Base-by-base conservation (phyloP, 768 basidiomycete species). In the Psilocybe cyanescens region DNA sequence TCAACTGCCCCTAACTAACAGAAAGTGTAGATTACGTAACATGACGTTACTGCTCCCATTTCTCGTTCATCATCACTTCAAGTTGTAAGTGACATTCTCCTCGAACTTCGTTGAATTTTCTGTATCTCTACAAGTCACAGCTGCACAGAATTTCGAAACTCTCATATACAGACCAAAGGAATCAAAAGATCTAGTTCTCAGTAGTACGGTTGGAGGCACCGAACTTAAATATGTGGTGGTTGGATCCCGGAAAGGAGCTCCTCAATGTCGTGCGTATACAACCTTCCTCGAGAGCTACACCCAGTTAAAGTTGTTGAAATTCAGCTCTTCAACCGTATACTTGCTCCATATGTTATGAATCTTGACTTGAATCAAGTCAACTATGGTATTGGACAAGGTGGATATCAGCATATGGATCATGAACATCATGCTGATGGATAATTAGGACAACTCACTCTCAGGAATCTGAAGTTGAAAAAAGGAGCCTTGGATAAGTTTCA, bases 291-390 rank as follows among this genome's bases (percentile, higher is more conserved):
- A 54, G 5, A 52, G n/a, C 33, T 45, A 39, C 35, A 5, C 54
- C 52, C 51, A n/a, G 5, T 55, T 11, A 50, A 31, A 35, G 31
- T 44, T 30, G n/a, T 30, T 29, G 59, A 55, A 49, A 31, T n/a
- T 19, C 67, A 81, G 92, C 73, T 95, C 67, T 92, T 97, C 78
- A 96, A 96, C 74, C 87, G 91, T 65, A 91, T 95, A 64, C 86
- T 97, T 53, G 92, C 93, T 29, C 95, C 94, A 0, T 98, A 98
- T 83, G 91, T 98, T 65, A 94, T 95, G 79, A 97, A 98, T 71
- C 78, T 99, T 73, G 95, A 98, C 74, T 85, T 95, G 72, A 91
- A 94, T 72, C 94, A 96, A 75, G 91, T 99, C 52, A 95, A 95
- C 71, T 90, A 97, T 81, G 95, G 93, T 14, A 91, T 97, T 65